These are phyloP conservation scores for Phialophora verrucosa DNA, from an alignment of 2,329 filamentous ascomycete species.

Conservation along the genomic window DNA sequence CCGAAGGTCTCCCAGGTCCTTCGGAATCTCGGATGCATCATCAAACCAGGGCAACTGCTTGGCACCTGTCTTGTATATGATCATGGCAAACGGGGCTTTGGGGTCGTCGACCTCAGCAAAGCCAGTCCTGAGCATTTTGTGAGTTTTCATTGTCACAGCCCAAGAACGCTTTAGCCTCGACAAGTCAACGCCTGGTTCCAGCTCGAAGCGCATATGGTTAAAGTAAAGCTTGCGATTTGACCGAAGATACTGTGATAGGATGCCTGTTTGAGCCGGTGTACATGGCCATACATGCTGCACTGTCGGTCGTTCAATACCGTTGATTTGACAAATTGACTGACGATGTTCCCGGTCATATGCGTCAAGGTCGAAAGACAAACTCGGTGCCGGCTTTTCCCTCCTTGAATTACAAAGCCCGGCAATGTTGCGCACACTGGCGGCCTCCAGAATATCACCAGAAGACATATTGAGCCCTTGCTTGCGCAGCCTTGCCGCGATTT, in stretches of 20 bases:
- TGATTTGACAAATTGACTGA: constrained; percentile 22
- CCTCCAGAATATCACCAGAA: constrained; percentile 76
- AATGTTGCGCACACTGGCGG: constrained; percentile 36
- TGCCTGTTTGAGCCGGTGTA: constrained; percentile 78
- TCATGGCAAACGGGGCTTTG: constrained; percentile 73
- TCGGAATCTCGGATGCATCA: background rate
- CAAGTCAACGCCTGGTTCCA: constrained; percentile 52
- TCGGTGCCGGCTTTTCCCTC: background rate
- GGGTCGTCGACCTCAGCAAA: constrained; percentile 69
- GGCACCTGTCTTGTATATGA: constrained; percentile 59
- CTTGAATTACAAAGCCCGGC: constrained; percentile 26
- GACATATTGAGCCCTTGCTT: constrained; percentile 63
- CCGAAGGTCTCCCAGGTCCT: background rate
- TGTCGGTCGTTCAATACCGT: constrained; percentile 24
- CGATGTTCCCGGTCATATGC: constrained; percentile 57
- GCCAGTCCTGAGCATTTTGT: constrained; percentile 77
- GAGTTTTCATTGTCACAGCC: constrained; percentile 57
- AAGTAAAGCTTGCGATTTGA: constrained; percentile 74
- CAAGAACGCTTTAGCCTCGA: constrained; percentile 63
- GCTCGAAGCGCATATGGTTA: constrained; percentile 68
- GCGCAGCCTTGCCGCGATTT: constrained; percentile 73
- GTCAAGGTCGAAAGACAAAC: constrained; percentile 53
- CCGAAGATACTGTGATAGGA: constrained; percentile 75
- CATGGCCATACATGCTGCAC: constrained; percentile 73
- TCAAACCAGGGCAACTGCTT: constrained; percentile 51